Evolutionary conservation across 208 protist species (phyloP).

Genomic region (Wallacemonas rigidus): DNA sequence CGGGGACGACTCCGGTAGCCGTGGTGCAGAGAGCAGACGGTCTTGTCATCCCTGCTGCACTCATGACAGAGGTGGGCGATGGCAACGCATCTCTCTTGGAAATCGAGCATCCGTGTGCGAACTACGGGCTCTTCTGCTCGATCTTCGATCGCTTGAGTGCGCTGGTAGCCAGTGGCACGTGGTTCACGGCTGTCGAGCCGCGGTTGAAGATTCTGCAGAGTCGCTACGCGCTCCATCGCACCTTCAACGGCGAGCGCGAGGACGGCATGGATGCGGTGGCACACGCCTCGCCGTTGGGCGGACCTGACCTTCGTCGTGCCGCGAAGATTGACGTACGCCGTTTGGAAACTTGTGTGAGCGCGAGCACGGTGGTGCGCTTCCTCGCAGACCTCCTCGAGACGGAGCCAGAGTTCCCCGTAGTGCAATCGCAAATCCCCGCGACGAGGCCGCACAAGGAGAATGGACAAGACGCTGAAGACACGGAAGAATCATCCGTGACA

Average conservation of each 20-base stretch:
- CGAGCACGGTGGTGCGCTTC: conserved; percentile 15
- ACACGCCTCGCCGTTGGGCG: neutral
- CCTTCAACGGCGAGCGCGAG: conserved; percentile 75
- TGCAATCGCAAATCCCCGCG: conserved; percentile 4
- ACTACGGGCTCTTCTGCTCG: conserved; percentile 47
- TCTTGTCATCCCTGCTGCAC: conserved; percentile 30
- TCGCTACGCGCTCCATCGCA: conserved; percentile 65
- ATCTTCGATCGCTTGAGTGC: conserved; percentile 40
- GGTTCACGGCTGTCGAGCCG: conserved; percentile 80
- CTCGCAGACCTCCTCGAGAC: conserved; percentile 5
- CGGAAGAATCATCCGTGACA: conserved; percentile 13
- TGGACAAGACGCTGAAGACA: too few species aligned
- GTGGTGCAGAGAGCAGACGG: conserved; percentile 25
- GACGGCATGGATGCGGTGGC: conserved; percentile 27
- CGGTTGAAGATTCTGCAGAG: conserved; percentile 74
- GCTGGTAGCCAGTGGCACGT: conserved; percentile 35
- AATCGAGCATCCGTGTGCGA: neutral
- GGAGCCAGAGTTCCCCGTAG: conserved; percentile 25
- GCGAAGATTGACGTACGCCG: conserved; percentile 20
- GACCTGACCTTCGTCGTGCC: conserved; percentile 3
- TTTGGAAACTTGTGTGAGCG: conserved; percentile 13
- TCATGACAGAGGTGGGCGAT: neutral
- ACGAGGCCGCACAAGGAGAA: neutral
- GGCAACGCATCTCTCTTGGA: neutral
- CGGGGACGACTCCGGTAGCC: neutral